Evolutionary conservation across 345 rosid genomes (phyloP), one percentile per base, ranked within the genome.

Genomic region (Aethionema arabicum): DNA sequence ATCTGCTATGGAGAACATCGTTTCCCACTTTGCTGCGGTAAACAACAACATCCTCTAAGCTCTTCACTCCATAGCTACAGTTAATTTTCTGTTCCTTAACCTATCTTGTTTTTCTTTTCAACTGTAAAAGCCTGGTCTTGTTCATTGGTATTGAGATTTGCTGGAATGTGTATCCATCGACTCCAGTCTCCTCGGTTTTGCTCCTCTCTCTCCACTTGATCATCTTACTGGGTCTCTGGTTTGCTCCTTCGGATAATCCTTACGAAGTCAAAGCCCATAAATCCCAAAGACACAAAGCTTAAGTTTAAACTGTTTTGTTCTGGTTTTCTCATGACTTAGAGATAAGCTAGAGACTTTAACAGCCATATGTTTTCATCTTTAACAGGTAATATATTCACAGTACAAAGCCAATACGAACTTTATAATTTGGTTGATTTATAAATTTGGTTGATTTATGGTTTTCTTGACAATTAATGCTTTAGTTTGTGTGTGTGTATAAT

Each of bases 141-240:
- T 85, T 90, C 10, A 1, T 80, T 0, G 91, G 87, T 6, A 81
- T 83, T 63, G 97, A 90, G 74, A 40, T 85, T 4, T 93, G 97
- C 84, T 90, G 99, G 99, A 93, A 93, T 59, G 72, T 93, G 14
- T 93, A 80, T 59, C 99, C 99, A 37, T 93, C 97, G 39, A 83
- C 72, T 59, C 14, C 63, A 5, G 74, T 70, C 67, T 90, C 99
- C 14, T 93, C 99, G 14, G 80, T 77, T 42, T 56, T 79, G 69
- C 85, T 93, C 45, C 61, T 85, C 31, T 71, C 73, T 66, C 82
- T 90, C 38, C 91, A 90, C 74, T 69, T 77, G 32, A 40, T 77
- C 16, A 74, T 84, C 43, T 72, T 93, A 6, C 76, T 76, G 78
- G 97, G 99, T 51, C 75, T 90, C 15, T 85, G 95, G 90, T 74